Base-by-base conservation (phyloP, 495 filamentous ascomycete genomes). In the Friedmanniomyces endolithicus region DNA sequence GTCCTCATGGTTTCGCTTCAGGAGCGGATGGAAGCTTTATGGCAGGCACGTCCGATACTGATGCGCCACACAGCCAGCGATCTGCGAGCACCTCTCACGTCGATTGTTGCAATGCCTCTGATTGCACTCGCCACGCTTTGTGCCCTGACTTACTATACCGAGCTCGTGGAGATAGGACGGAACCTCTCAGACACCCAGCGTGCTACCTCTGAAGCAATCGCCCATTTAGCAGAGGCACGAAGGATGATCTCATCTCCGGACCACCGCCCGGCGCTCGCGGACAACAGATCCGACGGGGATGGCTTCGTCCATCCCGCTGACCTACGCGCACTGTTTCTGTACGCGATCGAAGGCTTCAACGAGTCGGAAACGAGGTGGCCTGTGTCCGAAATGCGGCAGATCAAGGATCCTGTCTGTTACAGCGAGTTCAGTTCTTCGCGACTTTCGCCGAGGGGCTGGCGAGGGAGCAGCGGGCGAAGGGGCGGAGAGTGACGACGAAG, bases 371-470 rank as follows among this genome's bases (percentile, higher is more conserved):
- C 44, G 6, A 6, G 12, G 6, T 47, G 44, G 44, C 7, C 44
- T 24, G 23, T 47, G 11, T 2, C 44, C 7, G 3, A 47, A 3
- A 47, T 47, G 44, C 44, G 44, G 7, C 11, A 47, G 44, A 47
- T 47, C 19, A 23, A 47, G 12, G 44, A 47, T 22, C 44, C 44
- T 3, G 12, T 47, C 44, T 47, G 44, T 19, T 47, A 47, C 17
- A 24, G 20, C 24, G 44, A 47, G 24, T 47, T 47, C 44, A 47
- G 24, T 47, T 47, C 44, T 47, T 47, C 23, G 44, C 44, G 44
- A 23, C 19, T 20, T 47, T 47, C 23, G 24, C 20, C 6, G 44
- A 47, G 17, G 44, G 44, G 7, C 17, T 47, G 44, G 23, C 44
- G 17, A 19, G 24, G 19, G 44, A 23, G 24, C 44, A 47, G 23